Evolutionary conservation across 805 yeast genomes (phyloP), one percentile per base, ranked within the genome.

Genomic region (Ogataea allantospora): DNA sequence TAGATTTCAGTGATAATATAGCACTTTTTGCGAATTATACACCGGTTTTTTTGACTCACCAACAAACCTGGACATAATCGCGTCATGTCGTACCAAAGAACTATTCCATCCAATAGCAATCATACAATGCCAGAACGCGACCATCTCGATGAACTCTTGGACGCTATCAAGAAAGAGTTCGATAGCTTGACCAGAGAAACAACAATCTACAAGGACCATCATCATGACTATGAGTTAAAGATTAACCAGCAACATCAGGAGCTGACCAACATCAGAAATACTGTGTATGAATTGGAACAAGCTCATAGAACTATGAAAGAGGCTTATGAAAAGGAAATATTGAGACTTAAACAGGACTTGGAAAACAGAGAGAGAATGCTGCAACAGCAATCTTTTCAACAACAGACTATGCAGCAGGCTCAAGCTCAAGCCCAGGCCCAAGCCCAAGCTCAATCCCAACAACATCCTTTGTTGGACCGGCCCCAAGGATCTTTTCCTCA

Each of bases 231-330:
- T 53, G 98, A 91, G 63, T 70, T 83, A 52, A 89, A 89, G 60
- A 81, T 88, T 59, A 82, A 77, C 58, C 97, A 89, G 66, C 97
- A 91, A 65, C 81, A 88, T 40, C 84, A 82, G 36, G 99, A 93
- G 63, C 80, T 91, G 77, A 89, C 88, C 58, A 95, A 86, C 60
- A 88, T 91, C 42, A 78, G 96, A 55, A 95, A 88, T 57, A 87
- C 96, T 8, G 95, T 91, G 19, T 88, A 82, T 58, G 98, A 93
- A 60, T 75, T 91, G 54, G 97, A 91, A 63, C 77, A 83, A 75
- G 91, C 95, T 26, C 98, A 91, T 68, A 75, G 95, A 52, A 86
- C 87, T 59, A 85, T 93, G 75, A 89, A 91, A 66, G 97, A 91
- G 57, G 88, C 89, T 31, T 93, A 91, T 65, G 97, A 91, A 63